Evolutionary conservation across 1,284 basidiomycete genomes (phyloP).

Genomic region (Porogramme epimiltina): DNA sequence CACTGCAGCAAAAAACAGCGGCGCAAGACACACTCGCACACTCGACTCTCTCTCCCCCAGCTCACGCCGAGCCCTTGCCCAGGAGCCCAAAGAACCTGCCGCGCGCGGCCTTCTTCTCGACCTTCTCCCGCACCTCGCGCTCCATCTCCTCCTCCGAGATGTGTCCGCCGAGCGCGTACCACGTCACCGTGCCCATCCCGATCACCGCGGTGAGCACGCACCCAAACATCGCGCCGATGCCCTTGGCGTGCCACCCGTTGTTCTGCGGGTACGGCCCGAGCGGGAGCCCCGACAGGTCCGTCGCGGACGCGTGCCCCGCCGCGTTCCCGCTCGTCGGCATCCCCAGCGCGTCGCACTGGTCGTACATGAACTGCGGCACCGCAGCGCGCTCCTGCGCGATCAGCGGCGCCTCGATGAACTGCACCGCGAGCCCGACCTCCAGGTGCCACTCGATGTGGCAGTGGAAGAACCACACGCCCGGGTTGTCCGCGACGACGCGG

Average conservation of each 20-base stretch:
- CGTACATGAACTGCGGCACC: conserved; percentile 55
- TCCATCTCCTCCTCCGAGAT: conserved; percentile 81
- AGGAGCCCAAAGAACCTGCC: conserved; percentile 35
- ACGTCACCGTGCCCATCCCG: conserved; percentile 79
- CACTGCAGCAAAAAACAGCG: no score
- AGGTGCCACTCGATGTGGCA: conserved; percentile 88
- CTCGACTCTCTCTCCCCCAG: not conserved
- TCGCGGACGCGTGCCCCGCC: conserved; percentile 65
- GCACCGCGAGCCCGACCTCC: conserved; percentile 75
- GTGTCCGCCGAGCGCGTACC: conserved; percentile 76
- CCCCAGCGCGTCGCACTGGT: conserved; percentile 73
- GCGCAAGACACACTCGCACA: not conserved
- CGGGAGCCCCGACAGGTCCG: conserved; percentile 63
- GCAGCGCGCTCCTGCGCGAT: conserved; percentile 50
- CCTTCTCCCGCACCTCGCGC: conserved; percentile 56
- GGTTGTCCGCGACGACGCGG: conserved; percentile 78
- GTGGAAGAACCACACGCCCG: conserved; percentile 83
- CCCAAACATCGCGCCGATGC: conserved; percentile 84
- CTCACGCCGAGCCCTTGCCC: conserved; percentile 12
- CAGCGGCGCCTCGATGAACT: conserved; percentile 77
- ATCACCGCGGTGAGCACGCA: conserved; percentile 81
- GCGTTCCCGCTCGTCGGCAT: conserved; percentile 77
- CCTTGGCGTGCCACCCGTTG: conserved; percentile 80
- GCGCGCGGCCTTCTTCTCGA: conserved; percentile 56
- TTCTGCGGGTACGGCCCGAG: conserved; percentile 71